phyloP scores from a whole-genome alignment of 257 asterid genomes.

The Penstemon eatonii region DNA sequence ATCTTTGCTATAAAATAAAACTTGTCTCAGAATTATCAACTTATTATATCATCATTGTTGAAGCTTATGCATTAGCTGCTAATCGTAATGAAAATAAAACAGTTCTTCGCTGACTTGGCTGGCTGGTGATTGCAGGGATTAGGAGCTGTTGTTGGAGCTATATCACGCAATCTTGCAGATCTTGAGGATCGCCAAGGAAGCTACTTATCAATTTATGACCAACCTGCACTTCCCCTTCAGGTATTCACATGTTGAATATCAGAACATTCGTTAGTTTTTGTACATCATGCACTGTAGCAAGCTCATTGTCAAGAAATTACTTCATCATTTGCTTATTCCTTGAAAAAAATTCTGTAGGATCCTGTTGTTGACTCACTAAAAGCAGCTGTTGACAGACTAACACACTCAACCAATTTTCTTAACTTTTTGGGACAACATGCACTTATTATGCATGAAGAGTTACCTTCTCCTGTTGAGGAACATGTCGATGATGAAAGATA shows the following conservation, averaged over 20 bases:
- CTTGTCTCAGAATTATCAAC: too few species aligned
- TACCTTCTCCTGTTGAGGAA: conserved; percentile 67
- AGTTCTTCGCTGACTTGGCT: conserved; percentile 16
- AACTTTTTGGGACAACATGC: conserved; percentile 95
- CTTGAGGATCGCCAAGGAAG: conserved; percentile 97
- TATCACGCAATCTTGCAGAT: conserved; percentile 93
- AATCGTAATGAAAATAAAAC: not conserved
- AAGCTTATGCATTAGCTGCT: not conserved
- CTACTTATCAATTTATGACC: conserved; percentile 92
- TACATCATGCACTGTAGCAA: not conserved
- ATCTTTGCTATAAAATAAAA: too few species aligned
- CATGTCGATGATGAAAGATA: conserved; percentile 70
- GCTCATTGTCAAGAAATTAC: conserved; percentile 10
- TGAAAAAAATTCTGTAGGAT: conserved; percentile 55
- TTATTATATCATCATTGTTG: too few species aligned
- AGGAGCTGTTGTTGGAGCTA: conserved; percentile 99
- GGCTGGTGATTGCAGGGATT: conserved; percentile 61
- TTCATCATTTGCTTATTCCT: conserved; percentile 24
- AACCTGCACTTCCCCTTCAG: conserved; percentile 86
- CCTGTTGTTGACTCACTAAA: conserved; percentile 78
- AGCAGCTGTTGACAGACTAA: conserved; percentile 84
- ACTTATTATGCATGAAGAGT: conserved; percentile 93
- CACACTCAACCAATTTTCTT: conserved; percentile 89
- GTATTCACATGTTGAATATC: conserved; percentile 29
- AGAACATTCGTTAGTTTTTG: conserved; percentile 11